Conservation (phyloP, 768 basidiomycete genomes). For the Saitozyma sp. region DNA sequence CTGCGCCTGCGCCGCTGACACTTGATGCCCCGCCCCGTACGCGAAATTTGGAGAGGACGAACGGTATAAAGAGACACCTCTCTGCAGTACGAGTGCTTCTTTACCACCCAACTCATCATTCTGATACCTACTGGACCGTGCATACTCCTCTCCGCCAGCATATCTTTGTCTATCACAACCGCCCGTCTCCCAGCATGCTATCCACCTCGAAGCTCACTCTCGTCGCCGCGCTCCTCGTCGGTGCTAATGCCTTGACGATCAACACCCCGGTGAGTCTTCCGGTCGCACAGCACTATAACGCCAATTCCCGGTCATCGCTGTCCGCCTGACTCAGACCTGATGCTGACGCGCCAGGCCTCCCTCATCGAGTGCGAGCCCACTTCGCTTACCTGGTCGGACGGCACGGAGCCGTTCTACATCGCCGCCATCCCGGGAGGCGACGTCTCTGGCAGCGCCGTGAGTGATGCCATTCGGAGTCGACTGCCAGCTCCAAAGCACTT, state of each 20-base stretch:
- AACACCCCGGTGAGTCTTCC: slow-evolving; percentile 30
- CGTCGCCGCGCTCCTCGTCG: slow-evolving; percentile 21
- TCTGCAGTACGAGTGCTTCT: no score
- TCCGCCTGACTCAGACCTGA: background rate
- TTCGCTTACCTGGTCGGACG: slow-evolving; percentile 23
- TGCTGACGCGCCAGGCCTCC: slow-evolving; percentile 22
- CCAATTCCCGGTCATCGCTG: background rate
- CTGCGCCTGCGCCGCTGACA: no score
- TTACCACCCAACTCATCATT: no score
- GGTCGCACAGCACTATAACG: no score
- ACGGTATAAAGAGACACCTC: no score
- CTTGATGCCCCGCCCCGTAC: no score
- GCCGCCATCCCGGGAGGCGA: slow-evolving; percentile 36
- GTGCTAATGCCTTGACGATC: slow-evolving; percentile 21
- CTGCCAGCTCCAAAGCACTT: no score
- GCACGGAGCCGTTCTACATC: slow-evolving; percentile 31
- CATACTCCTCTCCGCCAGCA: background rate
- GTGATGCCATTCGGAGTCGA: background rate
- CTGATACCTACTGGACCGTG: no score
- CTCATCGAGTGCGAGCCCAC: slow-evolving; percentile 40
- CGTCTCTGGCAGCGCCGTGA: slow-evolving; percentile 27
- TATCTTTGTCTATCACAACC: background rate
- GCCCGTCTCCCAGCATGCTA: slow-evolving; percentile 13
- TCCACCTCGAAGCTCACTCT: slow-evolving; percentile 20
- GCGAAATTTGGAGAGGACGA: no score